These are phyloP conservation scores for Trichosporon sp. DNA, from an alignment of 1,284 basidiomycete species.

Conservation along the genomic window DNA sequence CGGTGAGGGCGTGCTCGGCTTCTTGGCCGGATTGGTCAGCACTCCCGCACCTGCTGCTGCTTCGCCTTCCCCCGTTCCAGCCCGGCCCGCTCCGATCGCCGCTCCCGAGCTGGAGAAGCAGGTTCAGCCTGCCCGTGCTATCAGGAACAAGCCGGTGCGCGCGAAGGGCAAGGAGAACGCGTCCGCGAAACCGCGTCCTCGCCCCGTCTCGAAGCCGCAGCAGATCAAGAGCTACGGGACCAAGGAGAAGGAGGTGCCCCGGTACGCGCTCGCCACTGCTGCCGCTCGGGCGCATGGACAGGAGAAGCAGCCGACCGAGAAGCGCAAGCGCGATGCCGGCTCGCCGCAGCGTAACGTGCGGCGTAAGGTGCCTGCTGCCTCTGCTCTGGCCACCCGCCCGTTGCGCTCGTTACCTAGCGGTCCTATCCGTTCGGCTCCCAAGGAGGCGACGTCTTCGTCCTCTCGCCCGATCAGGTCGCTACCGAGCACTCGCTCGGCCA, in stretches of 20 bases:
- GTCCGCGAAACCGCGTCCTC: not conserved
- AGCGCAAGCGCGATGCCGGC: not conserved
- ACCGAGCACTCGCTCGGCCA: not conserved
- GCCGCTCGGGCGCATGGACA: not conserved
- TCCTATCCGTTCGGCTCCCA: too few species aligned
- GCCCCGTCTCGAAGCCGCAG: not conserved
- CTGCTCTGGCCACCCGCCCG: not conserved
- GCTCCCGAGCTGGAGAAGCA: not conserved
- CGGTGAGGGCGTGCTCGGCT: conserved; percentile 12
- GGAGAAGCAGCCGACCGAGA: not conserved
- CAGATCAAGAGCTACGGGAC: not conserved
- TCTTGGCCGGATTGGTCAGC: conserved; percentile 15
- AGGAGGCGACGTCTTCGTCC: too few species aligned
- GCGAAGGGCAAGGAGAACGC: conserved; percentile 2
- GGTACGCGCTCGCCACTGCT: conserved; percentile 11
- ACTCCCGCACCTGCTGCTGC: not conserved
- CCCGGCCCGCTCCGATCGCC: not conserved
- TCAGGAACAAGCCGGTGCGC: not conserved
- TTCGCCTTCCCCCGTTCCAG: not conserved
- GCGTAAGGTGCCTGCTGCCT: conserved; percentile 15
- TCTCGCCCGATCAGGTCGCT: not conserved
- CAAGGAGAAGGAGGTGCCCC: not conserved
- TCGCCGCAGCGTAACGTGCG: conserved; percentile 7
- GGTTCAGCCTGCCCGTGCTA: not conserved
- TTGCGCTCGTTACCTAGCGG: not conserved